Evolutionary conservation across 2,329 filamentous ascomycete genomes (phyloP).

Genomic region (Arachnomyces sp.): DNA sequence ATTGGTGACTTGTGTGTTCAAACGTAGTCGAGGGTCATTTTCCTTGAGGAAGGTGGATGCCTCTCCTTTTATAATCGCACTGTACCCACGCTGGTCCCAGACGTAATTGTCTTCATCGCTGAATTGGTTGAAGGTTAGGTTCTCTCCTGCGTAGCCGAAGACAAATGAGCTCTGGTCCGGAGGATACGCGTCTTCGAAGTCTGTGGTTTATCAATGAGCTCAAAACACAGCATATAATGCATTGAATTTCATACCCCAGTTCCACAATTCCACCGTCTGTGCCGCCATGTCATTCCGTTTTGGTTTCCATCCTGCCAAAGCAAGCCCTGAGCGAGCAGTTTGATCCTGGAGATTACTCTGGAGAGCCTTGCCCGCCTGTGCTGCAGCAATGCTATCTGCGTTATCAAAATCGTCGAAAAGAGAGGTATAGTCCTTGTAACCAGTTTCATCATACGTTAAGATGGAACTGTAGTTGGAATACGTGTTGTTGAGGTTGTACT

Average conservation of each 20-base stretch:
- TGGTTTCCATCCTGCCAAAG: conserved; percentile 55
- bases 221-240: not conserved
- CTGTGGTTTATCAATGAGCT: conserved; percentile 19
- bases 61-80: conserved; percentile 48
- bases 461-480: conserved; percentile 53
- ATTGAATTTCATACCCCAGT: conserved; percentile 27
- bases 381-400: conserved; percentile 38
- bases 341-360: conserved; percentile 53
- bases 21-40: conserved; percentile 49
- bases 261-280: conserved; percentile 56
- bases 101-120: conserved; percentile 56
- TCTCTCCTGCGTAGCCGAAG: conserved; percentile 49
- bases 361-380: conserved; percentile 51
- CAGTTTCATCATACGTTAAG: conserved; percentile 52
- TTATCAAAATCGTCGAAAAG: conserved; percentile 45
- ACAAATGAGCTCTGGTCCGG: conserved; percentile 50
- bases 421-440: conserved; percentile 42
- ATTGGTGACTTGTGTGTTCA: conserved; percentile 50
- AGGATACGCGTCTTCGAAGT: conserved; percentile 52
- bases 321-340: conserved; percentile 51
- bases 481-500: conserved; percentile 48
- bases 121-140: conserved; percentile 55
- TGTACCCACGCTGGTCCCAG: conserved; percentile 54
- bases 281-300: conserved; percentile 43
- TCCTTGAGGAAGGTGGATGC: conserved; percentile 48